Evolutionary conservation across 2,329 filamentous ascomycete genomes (phyloP).

Genomic region (Colletotrichum euphorbiae): DNA sequence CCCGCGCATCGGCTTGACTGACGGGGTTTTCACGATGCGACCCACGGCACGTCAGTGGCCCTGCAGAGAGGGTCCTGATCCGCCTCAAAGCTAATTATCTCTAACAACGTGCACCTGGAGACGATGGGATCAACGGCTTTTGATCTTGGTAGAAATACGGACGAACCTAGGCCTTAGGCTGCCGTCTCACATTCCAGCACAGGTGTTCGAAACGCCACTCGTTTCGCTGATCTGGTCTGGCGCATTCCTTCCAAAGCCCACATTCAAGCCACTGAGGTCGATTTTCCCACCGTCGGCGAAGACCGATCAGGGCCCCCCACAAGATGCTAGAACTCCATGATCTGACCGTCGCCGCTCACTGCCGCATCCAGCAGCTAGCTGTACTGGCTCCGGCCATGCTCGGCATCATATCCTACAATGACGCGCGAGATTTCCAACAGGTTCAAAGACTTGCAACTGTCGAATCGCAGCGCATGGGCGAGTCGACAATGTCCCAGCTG

Average conservation of each 20-base stretch:
- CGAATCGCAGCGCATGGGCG: not conserved
- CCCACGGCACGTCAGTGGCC: conserved; percentile 10
- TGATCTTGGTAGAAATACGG: not conserved
- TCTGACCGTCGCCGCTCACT: conserved; percentile 14
- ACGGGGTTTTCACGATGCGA: conserved; percentile 9
- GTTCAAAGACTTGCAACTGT: not conserved
- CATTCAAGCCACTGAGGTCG: no score
- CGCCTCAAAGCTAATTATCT: not conserved
- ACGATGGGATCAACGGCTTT: not conserved
- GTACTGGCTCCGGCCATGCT: not conserved
- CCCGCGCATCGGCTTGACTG: conserved; percentile 5
- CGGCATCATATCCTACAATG: conserved; percentile 5
- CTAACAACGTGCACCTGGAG: not conserved
- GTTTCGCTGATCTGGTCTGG: conserved; percentile 21
- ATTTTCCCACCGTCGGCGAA: conserved; percentile 16
- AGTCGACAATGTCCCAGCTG: not conserved
- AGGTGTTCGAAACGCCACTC: conserved; percentile 5
- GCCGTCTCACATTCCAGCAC: not conserved
- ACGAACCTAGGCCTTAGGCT: conserved; percentile 4
- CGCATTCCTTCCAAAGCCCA: not conserved
- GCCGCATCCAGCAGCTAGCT: conserved; percentile 1
- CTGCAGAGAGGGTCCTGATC: conserved; percentile 6
- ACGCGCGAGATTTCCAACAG: not conserved
- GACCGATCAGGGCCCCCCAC: conserved; percentile 12
- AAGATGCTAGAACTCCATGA: conserved; percentile 2